Evolutionary conservation across 2,329 filamentous ascomycete genomes (phyloP).

Genomic region (Polytolypa hystricis): DNA sequence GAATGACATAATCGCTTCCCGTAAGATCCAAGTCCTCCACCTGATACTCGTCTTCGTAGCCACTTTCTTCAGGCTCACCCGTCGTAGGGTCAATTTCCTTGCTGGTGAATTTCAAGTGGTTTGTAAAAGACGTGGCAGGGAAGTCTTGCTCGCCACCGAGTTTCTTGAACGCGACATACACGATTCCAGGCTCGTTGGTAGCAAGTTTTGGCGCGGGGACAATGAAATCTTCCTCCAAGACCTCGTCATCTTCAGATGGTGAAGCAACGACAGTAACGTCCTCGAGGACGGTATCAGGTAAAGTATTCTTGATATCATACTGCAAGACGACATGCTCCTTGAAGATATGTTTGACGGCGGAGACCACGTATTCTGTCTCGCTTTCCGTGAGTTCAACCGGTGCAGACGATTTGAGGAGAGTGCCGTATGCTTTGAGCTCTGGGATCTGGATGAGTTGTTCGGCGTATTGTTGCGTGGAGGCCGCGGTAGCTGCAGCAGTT

Average conservation of each 20-base stretch:
- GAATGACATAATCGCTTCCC: constrained; percentile 88
- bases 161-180: constrained; percentile 93
- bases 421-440: constrained; percentile 81
- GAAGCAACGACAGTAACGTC: constrained; percentile 76
- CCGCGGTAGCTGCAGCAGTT: constrained; percentile 62
- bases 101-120: constrained; percentile 90
- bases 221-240: constrained; percentile 75
- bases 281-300: constrained; percentile 80
- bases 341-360: constrained; percentile 92
- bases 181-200: constrained; percentile 78
- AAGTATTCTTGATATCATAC: constrained; percentile 95
- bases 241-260: constrained; percentile 69
- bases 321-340: constrained; percentile 93
- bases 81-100: constrained; percentile 96
- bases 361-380: constrained; percentile 94
- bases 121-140: constrained; percentile 72
- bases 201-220: constrained; percentile 73
- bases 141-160: constrained; percentile 59
- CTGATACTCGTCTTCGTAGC: constrained; percentile 97
- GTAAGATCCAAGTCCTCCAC: constrained; percentile 84
- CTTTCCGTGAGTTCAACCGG: constrained; percentile 87
- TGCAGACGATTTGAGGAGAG: constrained; percentile 80
- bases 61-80: constrained; percentile 79
- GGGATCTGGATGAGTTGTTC: constrained; percentile 80
- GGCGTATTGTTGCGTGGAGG: constrained; percentile 76